Conservation (phyloP, 164 flowering plant species). For the Piper betle region DNA sequence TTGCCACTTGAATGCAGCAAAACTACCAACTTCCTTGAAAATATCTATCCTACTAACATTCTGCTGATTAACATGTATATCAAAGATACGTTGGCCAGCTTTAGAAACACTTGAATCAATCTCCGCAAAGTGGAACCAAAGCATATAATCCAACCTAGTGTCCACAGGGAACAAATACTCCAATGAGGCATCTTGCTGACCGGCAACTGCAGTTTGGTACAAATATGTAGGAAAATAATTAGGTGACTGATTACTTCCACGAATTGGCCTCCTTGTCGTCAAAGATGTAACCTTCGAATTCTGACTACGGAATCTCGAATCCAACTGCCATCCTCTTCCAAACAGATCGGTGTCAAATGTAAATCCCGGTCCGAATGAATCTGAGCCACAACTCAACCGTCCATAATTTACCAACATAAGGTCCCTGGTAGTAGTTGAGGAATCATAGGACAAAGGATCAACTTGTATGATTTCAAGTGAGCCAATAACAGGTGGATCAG, state of each 20-base stretch:
- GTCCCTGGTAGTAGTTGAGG: conserved; percentile 18
- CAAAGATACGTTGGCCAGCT: conserved; percentile 72
- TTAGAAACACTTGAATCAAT: conserved; percentile 49
- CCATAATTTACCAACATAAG: conserved; percentile 74
- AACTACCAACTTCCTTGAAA: conserved; percentile 51
- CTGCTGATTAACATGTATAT: conserved; percentile 52
- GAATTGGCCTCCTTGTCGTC: conserved; percentile 23
- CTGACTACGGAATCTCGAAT: conserved; percentile 17
- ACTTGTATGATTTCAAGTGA: conserved; percentile 56
- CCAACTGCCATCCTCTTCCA: conserved; percentile 89
- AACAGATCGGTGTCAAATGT: conserved; percentile 63
- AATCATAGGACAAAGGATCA: conserved; percentile 48
- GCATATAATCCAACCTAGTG: conserved; percentile 75
- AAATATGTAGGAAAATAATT: conserved; percentile 77
- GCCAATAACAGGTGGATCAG: conserved; percentile 82
- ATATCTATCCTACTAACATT: conserved; percentile 72
- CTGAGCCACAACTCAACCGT: conserved; percentile 51
- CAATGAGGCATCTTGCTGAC: conserved; percentile 19
- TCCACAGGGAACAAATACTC: conserved; percentile 65
- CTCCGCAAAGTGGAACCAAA: conserved; percentile 97
- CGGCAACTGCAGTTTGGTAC: conserved; percentile 57
- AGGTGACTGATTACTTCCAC: conserved; percentile 33
- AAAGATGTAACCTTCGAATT: conserved; percentile 12
- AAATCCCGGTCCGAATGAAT: conserved; percentile 74
- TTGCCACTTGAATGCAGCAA: conserved; percentile 55